Evolutionary conservation across 306 rosid genomes (phyloP).

Genomic region (Ammopiptanthus mongolicus): DNA sequence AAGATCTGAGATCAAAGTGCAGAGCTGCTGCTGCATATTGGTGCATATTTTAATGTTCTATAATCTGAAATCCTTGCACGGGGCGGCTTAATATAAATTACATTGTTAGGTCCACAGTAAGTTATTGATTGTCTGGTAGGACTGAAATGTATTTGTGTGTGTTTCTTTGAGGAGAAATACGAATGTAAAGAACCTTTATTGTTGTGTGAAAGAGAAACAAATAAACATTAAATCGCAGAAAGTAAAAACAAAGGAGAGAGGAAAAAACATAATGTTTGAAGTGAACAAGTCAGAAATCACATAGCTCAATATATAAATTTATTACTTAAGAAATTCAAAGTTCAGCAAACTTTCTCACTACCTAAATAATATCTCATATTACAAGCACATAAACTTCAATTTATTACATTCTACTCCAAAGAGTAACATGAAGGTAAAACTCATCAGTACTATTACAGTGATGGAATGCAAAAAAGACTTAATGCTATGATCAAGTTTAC

Average conservation of each 20-base stretch:
- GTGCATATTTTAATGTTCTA: not conserved
- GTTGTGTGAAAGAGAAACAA: not conserved
- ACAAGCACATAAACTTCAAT: slow-evolving; percentile 3
- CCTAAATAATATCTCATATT: not conserved
- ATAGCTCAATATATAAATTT: not conserved
- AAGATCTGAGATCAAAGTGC: not conserved
- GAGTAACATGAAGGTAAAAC: not conserved
- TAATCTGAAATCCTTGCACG: not conserved
- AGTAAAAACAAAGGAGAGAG: not conserved
- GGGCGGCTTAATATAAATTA: not conserved
- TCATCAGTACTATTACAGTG: slow-evolving; percentile 10
- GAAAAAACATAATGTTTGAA: not conserved
- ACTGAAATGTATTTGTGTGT: not conserved
- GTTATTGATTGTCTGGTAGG: not conserved
- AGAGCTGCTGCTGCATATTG: not conserved
- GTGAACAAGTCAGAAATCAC: not conserved
- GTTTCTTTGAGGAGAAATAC: not conserved
- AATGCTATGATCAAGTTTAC: slow-evolving; percentile 12
- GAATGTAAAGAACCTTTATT: too few relatives aligned
- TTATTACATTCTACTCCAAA: slow-evolving; percentile 12
- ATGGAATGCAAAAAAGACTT: not conserved
- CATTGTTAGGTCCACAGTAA: not conserved
- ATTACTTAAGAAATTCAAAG: not conserved
- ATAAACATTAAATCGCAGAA: not conserved
- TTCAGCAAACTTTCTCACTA: not conserved